Base-by-base conservation (phyloP, 2,329 filamentous ascomycete genomes). In the Neonectria magnoliae region DNA sequence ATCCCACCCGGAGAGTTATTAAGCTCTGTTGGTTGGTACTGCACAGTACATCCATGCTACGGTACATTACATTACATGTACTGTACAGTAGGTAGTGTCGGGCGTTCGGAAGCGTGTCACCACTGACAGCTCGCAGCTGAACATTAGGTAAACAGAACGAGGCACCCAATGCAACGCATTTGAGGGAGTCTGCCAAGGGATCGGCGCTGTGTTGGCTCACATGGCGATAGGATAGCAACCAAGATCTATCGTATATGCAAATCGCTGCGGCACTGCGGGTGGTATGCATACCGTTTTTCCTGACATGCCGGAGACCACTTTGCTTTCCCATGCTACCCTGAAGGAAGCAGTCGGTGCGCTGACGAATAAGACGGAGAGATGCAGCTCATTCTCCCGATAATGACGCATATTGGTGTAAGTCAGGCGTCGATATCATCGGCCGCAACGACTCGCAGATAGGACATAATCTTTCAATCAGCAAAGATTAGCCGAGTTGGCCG, bases 181-280 rank as follows among this genome's bases (percentile, higher is more conserved):
- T 38, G 7, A 5, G 36, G 36, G 36, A 38, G 36, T 9, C 13
- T n/a, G 29, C 48, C 9, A 51, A 50, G n/a, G 8, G 45, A 13
- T 27, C 20, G n/a, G 25, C n/a, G 7, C 9, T 27, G 4, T 53
- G 36, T 53, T 22, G 29, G 36, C n/a, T 8, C 27, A 31, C 27
- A 41, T 42, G 16, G 29, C 13, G 25, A 31, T 38, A 44, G 55
- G 18, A 41, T 22, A 55, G 31, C 16, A 25, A 36, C 20, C 27
- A 22, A 52, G 42, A 38, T 16, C 44, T 36, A 16, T 63, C 60
- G 65, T 63, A 54, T 57, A 61, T 65, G 51, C 44, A 70, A 42
- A 57, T 52, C 20, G 16, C 53, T 27, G 13, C 38, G 9, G 38
- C 41, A 27, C 52, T 56, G 54, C 44, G 42, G 14, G 36, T 8